A percentile compares a stretch with the other conserved stretches of the same genome.
Evolutionary conservation across 2,329 filamentous ascomycete species (phyloP).

Genomic region (Colletotrichum caudatum): DNA sequence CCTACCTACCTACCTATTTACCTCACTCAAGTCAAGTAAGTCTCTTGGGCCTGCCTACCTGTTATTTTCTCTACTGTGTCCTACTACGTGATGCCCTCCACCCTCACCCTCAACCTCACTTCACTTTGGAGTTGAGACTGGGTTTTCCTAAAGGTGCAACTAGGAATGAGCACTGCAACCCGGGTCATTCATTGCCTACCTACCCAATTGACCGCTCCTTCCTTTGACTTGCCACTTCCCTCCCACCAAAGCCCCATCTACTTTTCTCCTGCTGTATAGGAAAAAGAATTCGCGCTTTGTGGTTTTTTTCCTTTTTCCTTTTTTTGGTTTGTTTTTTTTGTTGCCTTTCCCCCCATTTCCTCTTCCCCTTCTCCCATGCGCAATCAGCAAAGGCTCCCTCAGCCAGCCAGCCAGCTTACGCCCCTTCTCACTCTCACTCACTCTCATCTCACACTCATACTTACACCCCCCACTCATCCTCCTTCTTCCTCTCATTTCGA

Average conservation of each 20-base stretch:
- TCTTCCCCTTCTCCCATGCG: neutral
- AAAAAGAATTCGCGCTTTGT: conserved; percentile 8
- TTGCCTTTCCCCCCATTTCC: neutral
- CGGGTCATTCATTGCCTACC: conserved; percentile 1
- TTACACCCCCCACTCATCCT: neutral
- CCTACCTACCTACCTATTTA: neutral
- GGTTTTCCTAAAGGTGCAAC: conserved; percentile 10
- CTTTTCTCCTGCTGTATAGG: neutral
- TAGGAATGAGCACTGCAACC: conserved; percentile 4
- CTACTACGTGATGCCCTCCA: conserved; percentile 37
- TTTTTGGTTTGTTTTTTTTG: conserved; percentile 24
- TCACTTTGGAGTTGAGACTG: conserved; percentile 22
- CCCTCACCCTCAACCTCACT: conserved; percentile 10
- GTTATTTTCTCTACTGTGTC: conserved; percentile 23
- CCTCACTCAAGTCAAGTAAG: neutral
- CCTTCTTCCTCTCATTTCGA: conserved; percentile 16
- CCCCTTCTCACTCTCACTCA: conserved; percentile 26
- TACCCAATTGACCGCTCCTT: conserved; percentile 21
- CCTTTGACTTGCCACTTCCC: conserved; percentile 17
- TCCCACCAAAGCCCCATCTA: conserved; percentile 12
- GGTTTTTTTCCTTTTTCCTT: conserved; percentile 22
- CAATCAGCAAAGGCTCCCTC: neutral
- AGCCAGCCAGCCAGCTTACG: neutral
- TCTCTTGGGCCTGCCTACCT: neutral
- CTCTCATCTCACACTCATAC: neutral